These are phyloP conservation scores for Podospora australis DNA, from an alignment of 495 filamentous ascomycete genomes.

Conservation along the genomic window DNA sequence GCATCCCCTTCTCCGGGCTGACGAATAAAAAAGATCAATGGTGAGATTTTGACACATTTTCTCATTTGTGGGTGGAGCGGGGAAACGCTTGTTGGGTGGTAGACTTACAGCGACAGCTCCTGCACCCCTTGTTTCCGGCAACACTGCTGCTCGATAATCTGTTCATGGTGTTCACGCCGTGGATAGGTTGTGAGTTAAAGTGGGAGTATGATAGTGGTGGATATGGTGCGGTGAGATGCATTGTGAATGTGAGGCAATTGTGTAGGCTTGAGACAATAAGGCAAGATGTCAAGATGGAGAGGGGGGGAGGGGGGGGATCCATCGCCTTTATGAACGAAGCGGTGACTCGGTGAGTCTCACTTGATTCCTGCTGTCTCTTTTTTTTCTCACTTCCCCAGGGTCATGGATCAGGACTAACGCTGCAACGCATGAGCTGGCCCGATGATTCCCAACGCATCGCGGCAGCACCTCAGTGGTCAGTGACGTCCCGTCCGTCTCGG, in stretches of 20 bases:
- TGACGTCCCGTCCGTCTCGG: not conserved
- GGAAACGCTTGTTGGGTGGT: not conserved
- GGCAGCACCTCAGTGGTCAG: slow-evolving; percentile 2
- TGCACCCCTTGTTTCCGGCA: not conserved
- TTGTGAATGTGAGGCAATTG: not conserved
- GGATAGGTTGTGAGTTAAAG: no score
- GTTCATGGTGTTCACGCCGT: slow-evolving; percentile 1
- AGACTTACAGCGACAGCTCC: slow-evolving; percentile 3
- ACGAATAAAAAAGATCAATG: not conserved
- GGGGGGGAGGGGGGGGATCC: not conserved
- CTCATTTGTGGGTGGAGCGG: not conserved
- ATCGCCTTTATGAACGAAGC: not conserved
- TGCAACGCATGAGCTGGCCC: not conserved
- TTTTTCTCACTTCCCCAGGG: not conserved
- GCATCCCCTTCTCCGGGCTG: slow-evolving; percentile 5
- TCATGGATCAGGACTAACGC: not conserved
- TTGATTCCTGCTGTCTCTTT: not conserved
- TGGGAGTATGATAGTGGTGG: not conserved
- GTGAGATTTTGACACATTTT: no score
- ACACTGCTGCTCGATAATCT: not conserved
- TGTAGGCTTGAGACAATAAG: no score
- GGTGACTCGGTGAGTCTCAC: not conserved
- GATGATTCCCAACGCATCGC: slow-evolving; percentile 6
- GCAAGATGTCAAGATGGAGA: no score
- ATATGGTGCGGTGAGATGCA: not conserved